Conservation (phyloP, 257 asterid genomes). For the Gentiana macrophylla region DNA sequence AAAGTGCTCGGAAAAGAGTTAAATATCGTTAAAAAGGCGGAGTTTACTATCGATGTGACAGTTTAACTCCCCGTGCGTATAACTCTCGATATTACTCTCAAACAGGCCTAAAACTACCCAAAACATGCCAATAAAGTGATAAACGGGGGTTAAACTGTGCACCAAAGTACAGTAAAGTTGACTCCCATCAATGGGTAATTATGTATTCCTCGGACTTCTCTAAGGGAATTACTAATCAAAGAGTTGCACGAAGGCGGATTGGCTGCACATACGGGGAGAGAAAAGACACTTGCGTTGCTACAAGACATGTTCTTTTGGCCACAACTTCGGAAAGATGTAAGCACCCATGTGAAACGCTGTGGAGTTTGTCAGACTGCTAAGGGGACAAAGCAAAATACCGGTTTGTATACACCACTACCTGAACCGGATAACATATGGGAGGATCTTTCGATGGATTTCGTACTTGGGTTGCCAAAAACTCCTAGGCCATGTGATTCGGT, state of each 20-base stretch:
- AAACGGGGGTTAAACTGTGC: too few species aligned
- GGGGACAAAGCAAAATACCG: neutral
- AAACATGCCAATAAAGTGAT: too few species aligned
- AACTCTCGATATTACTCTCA: too few species aligned
- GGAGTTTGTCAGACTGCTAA: neutral
- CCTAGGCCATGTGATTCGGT: too few species aligned
- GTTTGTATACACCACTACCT: neutral
- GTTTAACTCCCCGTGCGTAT: too few species aligned
- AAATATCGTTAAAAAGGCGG: too few species aligned
- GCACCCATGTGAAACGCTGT: neutral
- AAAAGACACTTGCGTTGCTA: neutral
- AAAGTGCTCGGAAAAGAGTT: too few species aligned
- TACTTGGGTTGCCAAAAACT: neutral
- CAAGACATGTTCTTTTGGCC: neutral
- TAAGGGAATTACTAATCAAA: neutral
- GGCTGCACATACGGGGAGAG: neutral
- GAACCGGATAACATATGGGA: neutral
- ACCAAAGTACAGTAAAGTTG: neutral
- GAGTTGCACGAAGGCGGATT: conserved; percentile 1
- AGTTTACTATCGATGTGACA: too few species aligned
- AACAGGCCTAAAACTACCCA: too few species aligned
- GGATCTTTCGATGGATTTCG: neutral
- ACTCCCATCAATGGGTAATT: neutral
- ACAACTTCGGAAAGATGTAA: neutral
- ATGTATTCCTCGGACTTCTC: neutral